These are phyloP conservation scores for Seminavis robusta DNA, from an alignment of 108 stramenopile species.

Conservation along the genomic window DNA sequence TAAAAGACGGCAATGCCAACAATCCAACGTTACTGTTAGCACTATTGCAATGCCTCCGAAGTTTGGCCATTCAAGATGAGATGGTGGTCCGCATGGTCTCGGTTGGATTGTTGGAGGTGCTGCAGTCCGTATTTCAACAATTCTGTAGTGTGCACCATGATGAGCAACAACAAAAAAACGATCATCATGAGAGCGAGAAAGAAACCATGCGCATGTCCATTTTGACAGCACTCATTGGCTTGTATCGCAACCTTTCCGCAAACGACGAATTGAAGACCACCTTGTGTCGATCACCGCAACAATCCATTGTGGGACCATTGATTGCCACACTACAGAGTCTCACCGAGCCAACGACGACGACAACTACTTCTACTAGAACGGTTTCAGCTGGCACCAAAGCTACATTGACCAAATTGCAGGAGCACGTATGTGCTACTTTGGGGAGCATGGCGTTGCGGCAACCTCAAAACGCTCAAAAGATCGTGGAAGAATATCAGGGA, in stretches of 20 bases:
- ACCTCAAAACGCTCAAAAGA: slow-evolving; percentile 66
- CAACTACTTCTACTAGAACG: not conserved
- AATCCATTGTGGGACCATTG: slow-evolving; percentile 37
- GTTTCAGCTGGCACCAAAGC: not conserved
- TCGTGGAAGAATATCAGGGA: slow-evolving; percentile 40
- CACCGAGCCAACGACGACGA: no score
- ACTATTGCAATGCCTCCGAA: no score
- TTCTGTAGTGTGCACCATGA: not conserved
- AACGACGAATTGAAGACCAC: slow-evolving; percentile 88
- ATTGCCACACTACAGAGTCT: no score
- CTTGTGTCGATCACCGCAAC: slow-evolving; percentile 49
- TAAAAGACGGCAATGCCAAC: slow-evolving; percentile 46
- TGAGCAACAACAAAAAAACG: not conserved
- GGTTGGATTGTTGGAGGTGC: slow-evolving; percentile 57
- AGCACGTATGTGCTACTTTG: slow-evolving; percentile 83
- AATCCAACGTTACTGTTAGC: no score
- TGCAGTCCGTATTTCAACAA: slow-evolving; percentile 17
- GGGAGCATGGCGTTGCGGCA: slow-evolving; percentile 85
- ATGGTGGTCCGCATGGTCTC: slow-evolving; percentile 82
- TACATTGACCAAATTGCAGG: slow-evolving; percentile 45
- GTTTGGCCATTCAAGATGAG: slow-evolving; percentile 82
- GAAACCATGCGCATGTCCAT: slow-evolving; percentile 9
- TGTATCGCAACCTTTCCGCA: slow-evolving; percentile 80
- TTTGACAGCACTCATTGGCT: slow-evolving; percentile 53
- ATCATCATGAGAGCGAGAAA: slow-evolving; percentile 5